Percentiles rank a stretch among this genome's conserved stretches.
Conservation (phyloP, 2,329 filamentous ascomycete genomes). For the Cladosporium sp. region DNA sequence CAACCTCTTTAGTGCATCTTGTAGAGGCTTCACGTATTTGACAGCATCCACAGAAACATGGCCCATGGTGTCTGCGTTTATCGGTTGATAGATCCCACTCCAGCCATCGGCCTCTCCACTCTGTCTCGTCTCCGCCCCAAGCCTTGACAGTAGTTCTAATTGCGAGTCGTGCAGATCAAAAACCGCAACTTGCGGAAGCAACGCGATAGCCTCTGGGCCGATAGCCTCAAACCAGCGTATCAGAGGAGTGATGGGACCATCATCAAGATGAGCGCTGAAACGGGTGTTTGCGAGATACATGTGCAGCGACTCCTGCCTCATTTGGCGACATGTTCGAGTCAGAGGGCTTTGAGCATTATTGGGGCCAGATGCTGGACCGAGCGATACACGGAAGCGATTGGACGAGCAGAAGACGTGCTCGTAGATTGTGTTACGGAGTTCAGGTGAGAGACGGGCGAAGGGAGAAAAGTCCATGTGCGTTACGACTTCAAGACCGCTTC, state of each 20-base stretch:
- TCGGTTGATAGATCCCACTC: too few species aligned
- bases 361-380: neutral
- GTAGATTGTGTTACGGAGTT: constrained; percentile 21
- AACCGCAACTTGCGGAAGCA: neutral
- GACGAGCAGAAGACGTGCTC: constrained; percentile 15
- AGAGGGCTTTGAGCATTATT: constrained; percentile 15
- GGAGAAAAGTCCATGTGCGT: constrained; percentile 12
- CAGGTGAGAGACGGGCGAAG: constrained; percentile 13
- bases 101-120: neutral
- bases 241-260: constrained; percentile 20
- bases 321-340: constrained; percentile 8
- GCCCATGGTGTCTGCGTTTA: too few species aligned
- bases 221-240: constrained; percentile 16
- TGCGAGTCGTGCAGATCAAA: neutral
- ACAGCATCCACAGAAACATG: neutral
- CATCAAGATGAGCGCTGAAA: constrained; percentile 23
- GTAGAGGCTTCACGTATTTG: neutral
- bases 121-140: neutral
- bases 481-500: too few species aligned
- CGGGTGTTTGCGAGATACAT: neutral
- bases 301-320: neutral
- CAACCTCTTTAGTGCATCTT: neutral
- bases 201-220: constrained; percentile 10
- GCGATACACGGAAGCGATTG: neutral
- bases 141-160: neutral